Evolutionary conservation across 1,139 yeast genomes (phyloP).

Genomic region (Hyphopichia fennica): DNA sequence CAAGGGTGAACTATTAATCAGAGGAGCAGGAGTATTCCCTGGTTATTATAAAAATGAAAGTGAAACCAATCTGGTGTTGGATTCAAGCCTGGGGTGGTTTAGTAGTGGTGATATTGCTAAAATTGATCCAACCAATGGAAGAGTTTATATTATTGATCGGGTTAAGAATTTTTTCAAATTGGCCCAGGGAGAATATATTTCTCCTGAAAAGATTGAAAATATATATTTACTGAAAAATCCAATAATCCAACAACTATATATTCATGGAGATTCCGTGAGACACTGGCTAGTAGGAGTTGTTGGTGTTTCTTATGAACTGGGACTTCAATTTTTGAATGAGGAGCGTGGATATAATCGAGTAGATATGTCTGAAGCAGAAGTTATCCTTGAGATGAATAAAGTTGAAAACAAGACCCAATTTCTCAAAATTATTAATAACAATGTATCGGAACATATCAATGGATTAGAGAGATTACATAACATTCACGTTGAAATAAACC

Average conservation of each 20-base stretch:
- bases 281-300: constrained; percentile 62
- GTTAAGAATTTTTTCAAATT: constrained; percentile 47
- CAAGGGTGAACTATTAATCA: constrained; percentile 30
- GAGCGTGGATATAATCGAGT: constrained; percentile 14
- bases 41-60: constrained; percentile 24
- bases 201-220: constrained; percentile 45
- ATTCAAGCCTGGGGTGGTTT: constrained; percentile 39
- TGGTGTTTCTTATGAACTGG: constrained; percentile 43
- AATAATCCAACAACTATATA: constrained; percentile 32
- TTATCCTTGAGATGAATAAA: constrained; percentile 13
- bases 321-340: constrained; percentile 17
- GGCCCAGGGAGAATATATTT: constrained; percentile 46
- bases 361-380: constrained; percentile 12
- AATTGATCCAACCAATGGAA: constrained; percentile 22
- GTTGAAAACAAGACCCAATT: constrained; percentile 19
- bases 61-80: constrained; percentile 27
- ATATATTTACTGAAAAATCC: constrained; percentile 35
- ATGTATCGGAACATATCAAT: constrained; percentile 22
- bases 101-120: constrained; percentile 39
- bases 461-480: constrained; percentile 36
- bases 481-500: constrained; percentile 32
- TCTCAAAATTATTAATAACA: constrained; percentile 22
- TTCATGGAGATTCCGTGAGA: constrained; percentile 64
- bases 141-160: constrained; percentile 38
- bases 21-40: constrained; percentile 33